Base-by-base conservation (phyloP, 371 early-diverging fungal genomes). In the Apophysomyces elegans region DNA sequence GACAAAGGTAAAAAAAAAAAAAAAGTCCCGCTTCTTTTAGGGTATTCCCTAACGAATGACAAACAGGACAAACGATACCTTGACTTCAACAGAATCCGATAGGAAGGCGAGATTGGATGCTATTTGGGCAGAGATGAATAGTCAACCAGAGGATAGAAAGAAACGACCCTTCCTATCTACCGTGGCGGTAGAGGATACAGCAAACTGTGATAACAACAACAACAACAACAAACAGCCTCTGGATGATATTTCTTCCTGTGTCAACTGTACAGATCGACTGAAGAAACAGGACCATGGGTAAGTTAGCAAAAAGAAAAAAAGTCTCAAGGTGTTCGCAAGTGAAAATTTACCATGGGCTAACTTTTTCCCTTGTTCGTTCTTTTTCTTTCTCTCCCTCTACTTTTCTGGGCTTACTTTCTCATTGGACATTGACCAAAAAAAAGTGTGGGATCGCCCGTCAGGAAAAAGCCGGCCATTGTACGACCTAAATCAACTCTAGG, bases 401-500 rank as follows among this genome's bases (percentile, higher is more conserved):
- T 26, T 26, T 26, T 26, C 32, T 26, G 32, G 32, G 2, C 32
- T 26, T 26, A 26, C 32, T 26, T 26, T 26, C 32, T 18, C 46
- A n/a, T 43, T 26, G 59, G 45, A 36, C 32, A 3, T 26, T 26
- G 41, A 41, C 18, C 18, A 13, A 58, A 58, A 58, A 21, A n/a
- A 32, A 37, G 43, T 38, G 59, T 18, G n/a, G 58, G n/a, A 37
- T 58, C 58, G 37, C 58, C 47, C 43, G 38, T 38, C 44, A 59
- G 36, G 58, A 61, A 39, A 14, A 72, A 66, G 54, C 67, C 74
- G 7, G 69, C 73, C 18, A 74, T 77, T 61, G 64, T 73, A 26
- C 75, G 85, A 64, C 83, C 82, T 13, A 85, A 85, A 70, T 86
- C 86, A 1, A 73, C 38, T 2, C 65, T 89, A 18, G 80, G 80